phyloP scores from a whole-genome alignment of 73 alveolate genomes.

The Effrenium voratum region DNA sequence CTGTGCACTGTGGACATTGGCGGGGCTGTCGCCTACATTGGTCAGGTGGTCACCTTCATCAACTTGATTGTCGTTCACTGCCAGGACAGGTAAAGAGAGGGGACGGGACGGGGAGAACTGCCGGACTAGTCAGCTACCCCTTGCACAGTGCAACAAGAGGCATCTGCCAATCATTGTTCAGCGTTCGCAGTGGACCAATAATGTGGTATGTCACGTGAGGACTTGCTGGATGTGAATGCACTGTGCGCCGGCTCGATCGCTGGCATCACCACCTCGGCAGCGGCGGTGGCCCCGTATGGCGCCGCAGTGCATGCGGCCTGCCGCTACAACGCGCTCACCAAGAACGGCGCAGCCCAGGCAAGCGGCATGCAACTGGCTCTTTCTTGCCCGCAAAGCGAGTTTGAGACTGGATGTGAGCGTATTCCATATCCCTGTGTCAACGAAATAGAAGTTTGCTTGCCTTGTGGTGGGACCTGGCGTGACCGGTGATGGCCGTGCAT shows the following conservation, averaged over 20 bases:
- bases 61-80: conserved; percentile 72
- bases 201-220: background rate
- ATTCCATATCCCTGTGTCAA: background rate
- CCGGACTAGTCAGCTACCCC: background rate
- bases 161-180: background rate
- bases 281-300: conserved; percentile 79
- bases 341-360: background rate
- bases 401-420: background rate
- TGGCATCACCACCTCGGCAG: conserved; percentile 72
- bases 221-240: conserved; percentile 78
- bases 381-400: background rate
- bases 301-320: conserved; percentile 92
- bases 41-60: conserved; percentile 89
- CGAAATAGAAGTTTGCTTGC: background rate
- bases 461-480: background rate
- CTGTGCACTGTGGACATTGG: conserved; percentile 84
- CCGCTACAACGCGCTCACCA: background rate
- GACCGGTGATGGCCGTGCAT: background rate
- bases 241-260: conserved; percentile 80
- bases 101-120: background rate
- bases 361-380: background rate
- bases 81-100: conserved; percentile 16
- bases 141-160: background rate
- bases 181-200: background rate
- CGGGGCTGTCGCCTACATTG: conserved; percentile 86